phyloP scores from a whole-genome alignment of 2,329 filamentous ascomycete species.

The Thelonectria discophora region DNA sequence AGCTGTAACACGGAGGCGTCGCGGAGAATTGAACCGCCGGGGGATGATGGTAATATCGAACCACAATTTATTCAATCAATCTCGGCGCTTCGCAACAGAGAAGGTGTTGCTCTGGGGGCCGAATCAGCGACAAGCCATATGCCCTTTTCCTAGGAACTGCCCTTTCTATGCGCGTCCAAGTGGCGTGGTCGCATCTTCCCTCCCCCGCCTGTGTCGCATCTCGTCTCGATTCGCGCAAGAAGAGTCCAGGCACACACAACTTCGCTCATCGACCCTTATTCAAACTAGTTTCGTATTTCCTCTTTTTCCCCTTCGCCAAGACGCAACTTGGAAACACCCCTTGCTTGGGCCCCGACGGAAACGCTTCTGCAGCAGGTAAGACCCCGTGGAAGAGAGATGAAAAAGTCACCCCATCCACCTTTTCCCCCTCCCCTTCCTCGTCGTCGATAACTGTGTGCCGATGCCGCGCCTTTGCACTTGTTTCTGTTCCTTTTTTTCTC shows the following conservation, averaged over 20 bases:
- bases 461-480: neutral
- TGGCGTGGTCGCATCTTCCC: too few species aligned
- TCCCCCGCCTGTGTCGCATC: too few species aligned
- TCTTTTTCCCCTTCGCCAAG: neutral
- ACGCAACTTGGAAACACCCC: neutral
- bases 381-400: neutral
- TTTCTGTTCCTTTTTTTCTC: constrained; percentile 11
- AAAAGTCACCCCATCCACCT: constrained; percentile 33
- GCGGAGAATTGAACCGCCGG: constrained; percentile 6
- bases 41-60: constrained; percentile 23
- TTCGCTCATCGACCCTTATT: too few species aligned
- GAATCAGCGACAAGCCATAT: too few species aligned
- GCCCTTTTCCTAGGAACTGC: too few species aligned
- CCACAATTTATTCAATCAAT: too few species aligned
- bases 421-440: constrained; percentile 7
- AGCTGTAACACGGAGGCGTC: constrained; percentile 43
- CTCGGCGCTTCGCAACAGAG: too few species aligned
- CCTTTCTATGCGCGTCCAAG: too few species aligned
- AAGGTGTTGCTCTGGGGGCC: too few species aligned
- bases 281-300: neutral
- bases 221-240: too few species aligned
- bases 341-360: neutral
- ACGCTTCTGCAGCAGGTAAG: constrained; percentile 24
- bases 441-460: constrained; percentile 8
- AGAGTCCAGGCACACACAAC: too few species aligned